Evolutionary conservation across 345 rosid species (phyloP).

Genomic region (Eucalyptus cloeziana): DNA sequence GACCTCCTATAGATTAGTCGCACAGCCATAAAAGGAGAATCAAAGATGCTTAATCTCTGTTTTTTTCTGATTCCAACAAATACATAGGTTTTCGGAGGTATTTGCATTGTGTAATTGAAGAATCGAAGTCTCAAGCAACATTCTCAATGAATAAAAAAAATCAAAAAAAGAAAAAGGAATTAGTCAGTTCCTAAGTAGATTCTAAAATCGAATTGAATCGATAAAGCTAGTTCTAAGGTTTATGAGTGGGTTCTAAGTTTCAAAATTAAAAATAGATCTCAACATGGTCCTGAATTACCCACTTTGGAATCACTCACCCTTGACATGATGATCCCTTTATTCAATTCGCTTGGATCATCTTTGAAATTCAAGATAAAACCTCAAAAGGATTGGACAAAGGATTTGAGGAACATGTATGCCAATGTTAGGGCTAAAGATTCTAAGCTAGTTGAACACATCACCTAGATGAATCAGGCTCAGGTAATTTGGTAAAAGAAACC

Average conservation of each 20-base stretch:
- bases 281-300: not conserved
- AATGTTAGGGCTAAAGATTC: not conserved
- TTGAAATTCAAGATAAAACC: not conserved
- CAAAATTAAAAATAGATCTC: not conserved
- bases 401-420: not conserved
- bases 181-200: not conserved
- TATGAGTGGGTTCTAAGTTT: not conserved
- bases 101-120: not conserved
- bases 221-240: not conserved
- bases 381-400: not conserved
- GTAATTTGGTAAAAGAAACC: not conserved
- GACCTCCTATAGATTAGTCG: not conserved
- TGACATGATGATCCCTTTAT: not conserved
- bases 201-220: not conserved
- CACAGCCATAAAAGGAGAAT: not conserved
- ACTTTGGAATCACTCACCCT: not conserved
- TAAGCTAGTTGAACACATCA: not conserved
- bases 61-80: not conserved
- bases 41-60: not conserved
- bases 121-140: not conserved
- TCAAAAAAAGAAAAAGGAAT: not conserved
- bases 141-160: not conserved
- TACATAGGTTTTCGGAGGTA: not conserved
- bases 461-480: not conserved
- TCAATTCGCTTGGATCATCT: not conserved